phyloP scores from a whole-genome alignment of 2,329 filamentous ascomycete species.

The Pyricularia sp. region DNA sequence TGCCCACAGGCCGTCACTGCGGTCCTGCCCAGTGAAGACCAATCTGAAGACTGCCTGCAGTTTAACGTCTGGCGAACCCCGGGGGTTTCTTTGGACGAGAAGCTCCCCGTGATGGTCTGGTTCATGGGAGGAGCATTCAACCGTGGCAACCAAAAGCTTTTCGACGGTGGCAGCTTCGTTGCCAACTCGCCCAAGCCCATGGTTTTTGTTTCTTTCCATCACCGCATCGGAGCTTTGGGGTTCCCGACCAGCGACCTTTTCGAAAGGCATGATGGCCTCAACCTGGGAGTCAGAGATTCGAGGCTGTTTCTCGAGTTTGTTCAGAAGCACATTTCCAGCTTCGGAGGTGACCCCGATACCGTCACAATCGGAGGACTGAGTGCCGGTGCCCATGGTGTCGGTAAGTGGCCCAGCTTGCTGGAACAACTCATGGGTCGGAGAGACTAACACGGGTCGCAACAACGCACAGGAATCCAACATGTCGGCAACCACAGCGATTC shows the following conservation, averaged over 20 bases:
- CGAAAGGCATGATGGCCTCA: not conserved
- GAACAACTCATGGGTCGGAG: not conserved
- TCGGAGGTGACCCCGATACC: not conserved
- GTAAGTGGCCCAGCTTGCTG: not conserved
- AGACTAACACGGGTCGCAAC: not conserved
- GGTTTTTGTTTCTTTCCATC: not conserved
- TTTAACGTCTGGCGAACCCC: slow-evolving; percentile 1
- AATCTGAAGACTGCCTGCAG: slow-evolving; percentile 1
- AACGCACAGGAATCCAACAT: slow-evolving; percentile 1
- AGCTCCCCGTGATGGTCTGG: not conserved
- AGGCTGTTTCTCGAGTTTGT: not conserved
- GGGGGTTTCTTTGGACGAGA: not conserved
- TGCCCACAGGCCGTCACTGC: not conserved
- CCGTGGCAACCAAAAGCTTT: not conserved
- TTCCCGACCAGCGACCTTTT: not conserved
- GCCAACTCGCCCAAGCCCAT: not conserved
- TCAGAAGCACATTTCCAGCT: not conserved
- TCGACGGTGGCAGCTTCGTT: not conserved
- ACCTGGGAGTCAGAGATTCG: not conserved
- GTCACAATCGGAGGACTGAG: not conserved
- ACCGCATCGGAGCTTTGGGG: not conserved
- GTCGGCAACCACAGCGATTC: not conserved
- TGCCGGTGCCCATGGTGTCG: slow-evolving; percentile 1
- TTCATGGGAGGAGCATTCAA: not conserved
- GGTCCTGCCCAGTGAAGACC: not conserved